Evolutionary conservation across 805 yeast species (phyloP), one percentile per base, ranked within the genome.

Genomic region (Pachysolen tannophilus): DNA sequence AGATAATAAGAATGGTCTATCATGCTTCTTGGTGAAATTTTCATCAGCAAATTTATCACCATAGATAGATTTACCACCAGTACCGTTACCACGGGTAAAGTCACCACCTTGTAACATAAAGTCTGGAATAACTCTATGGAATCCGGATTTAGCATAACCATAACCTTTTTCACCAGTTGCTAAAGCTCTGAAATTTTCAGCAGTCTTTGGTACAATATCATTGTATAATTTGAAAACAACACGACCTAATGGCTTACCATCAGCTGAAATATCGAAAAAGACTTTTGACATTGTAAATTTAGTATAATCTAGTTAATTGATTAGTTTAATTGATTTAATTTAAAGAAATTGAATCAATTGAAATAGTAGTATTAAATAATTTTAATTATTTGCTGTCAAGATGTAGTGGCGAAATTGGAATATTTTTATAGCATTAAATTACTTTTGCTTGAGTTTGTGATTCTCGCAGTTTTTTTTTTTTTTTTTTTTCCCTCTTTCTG

Each of bases 61-160:
- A 61, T 82, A 82, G 60, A 82, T 82, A 30, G 87, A 79, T 61
- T 76, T 77, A 56, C 97, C 97, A 56, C 97, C 97, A 51, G 78
- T 76, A 47, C 97, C 97, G 60, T 84, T 79, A 63, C 82, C 79
- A 60, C 67, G 64, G 51, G 85, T 82, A 60, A 82, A 78, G 63
- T 82, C 92, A 67, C 88, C 90, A 60, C 88, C 97, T 73, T 90
- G 97, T 58, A 86, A 69, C 97, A 88, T 90, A 74, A 88, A 88
- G 58, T 81, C 77, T 43, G 96, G 95, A 56, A 87, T 86, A 47
- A 87, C 92, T 70, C 96, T 81, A 83, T 88, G 96, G 88, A 88
- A 87, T 47, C 78, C 68, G 29, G 94, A 83, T 52, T 73, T 76
- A 53, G 78, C 78, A 72, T 78, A 87, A 39, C 95, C 95, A 51